A percentile compares a stretch with the other conserved stretches of the same genome.
These are phyloP conservation scores for Phyllosticta citriasiana DNA, from an alignment of 2,329 filamentous ascomycete species.

Conservation along the genomic window DNA sequence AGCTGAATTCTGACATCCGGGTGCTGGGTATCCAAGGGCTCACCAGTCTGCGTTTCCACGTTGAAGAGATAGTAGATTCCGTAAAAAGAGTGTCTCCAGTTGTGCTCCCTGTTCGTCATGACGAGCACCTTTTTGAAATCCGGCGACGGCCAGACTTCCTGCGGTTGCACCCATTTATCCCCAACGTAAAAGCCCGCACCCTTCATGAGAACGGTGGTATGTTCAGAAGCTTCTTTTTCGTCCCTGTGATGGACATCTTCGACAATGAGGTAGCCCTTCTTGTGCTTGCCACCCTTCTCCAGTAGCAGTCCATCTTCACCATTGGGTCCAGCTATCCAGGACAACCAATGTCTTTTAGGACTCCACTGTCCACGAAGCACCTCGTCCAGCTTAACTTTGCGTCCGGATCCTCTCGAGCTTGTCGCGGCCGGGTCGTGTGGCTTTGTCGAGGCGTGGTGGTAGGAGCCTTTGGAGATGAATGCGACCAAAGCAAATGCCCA, in stretches of 20 bases:
- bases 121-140: slow-evolving; percentile 80
- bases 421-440: slow-evolving; percentile 61
- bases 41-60: slow-evolving; percentile 64
- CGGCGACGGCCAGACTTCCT: slow-evolving; percentile 62
- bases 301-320: slow-evolving; percentile 80
- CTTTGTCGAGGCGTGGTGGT: slow-evolving; percentile 54
- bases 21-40: slow-evolving; percentile 65
- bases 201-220: slow-evolving; percentile 67
- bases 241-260: slow-evolving; percentile 64
- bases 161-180: slow-evolving; percentile 46
- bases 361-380: slow-evolving; percentile 57
- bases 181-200: slow-evolving; percentile 50
- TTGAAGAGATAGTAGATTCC: slow-evolving; percentile 88
- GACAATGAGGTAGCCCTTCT: slow-evolving; percentile 62
- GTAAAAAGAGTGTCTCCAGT: slow-evolving; percentile 85
- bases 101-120: slow-evolving; percentile 59
- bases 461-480: slow-evolving; percentile 56
- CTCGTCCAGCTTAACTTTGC: slow-evolving; percentile 63
- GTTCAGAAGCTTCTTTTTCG: slow-evolving; percentile 29
- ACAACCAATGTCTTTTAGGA: slow-evolving; percentile 54
- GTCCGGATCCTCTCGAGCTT: slow-evolving; percentile 52
- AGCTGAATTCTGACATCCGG: slow-evolving; percentile 62
- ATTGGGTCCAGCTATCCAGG: slow-evolving; percentile 65
- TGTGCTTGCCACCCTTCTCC: slow-evolving; percentile 50
- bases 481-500: slow-evolving; percentile 61